Percentiles rank a stretch among this genome's conserved stretches.
These are phyloP conservation scores for Lactarius quietus DNA, from an alignment of 768 basidiomycete species.

Conservation along the genomic window DNA sequence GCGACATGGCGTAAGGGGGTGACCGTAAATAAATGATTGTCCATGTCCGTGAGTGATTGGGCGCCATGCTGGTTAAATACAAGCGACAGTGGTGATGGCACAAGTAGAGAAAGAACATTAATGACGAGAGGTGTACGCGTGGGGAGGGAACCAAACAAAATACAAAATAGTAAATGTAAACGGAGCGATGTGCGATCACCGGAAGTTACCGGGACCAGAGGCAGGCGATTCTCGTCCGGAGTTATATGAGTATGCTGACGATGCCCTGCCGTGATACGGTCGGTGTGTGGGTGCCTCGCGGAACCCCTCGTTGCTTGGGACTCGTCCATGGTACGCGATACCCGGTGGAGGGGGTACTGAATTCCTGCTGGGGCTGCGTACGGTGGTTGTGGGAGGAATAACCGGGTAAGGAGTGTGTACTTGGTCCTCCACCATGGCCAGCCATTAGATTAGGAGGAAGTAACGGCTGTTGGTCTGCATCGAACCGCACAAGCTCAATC, in stretches of 20 bases:
- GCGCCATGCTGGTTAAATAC: not conserved
- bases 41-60: constrained; percentile 6
- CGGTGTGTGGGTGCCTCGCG: constrained; percentile 65
- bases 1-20: not conserved
- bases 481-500: constrained; percentile 56
- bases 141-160: not conserved
- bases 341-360: constrained; percentile 40
- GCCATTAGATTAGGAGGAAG: constrained; percentile 34
- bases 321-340: constrained; percentile 41
- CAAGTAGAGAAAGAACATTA: not conserved
- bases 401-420: constrained; percentile 10
- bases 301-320: constrained; percentile 35
- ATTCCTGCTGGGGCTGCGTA: constrained; percentile 19
- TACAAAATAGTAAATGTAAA: constrained; percentile 5
- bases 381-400: constrained; percentile 28
- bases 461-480: constrained; percentile 60
- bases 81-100: not conserved
- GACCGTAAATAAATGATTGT: constrained; percentile 1
- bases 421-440: constrained; percentile 5
- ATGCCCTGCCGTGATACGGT: constrained; percentile 37
- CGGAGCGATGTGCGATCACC: constrained; percentile 6
- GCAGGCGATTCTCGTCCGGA: constrained; percentile 24
- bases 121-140: not conserved
- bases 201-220: constrained; percentile 12
- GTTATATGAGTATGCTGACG: constrained; percentile 26